Base-by-base conservation (phyloP, 306 rosid genomes). In the Begonia fuchsioides region DNA sequence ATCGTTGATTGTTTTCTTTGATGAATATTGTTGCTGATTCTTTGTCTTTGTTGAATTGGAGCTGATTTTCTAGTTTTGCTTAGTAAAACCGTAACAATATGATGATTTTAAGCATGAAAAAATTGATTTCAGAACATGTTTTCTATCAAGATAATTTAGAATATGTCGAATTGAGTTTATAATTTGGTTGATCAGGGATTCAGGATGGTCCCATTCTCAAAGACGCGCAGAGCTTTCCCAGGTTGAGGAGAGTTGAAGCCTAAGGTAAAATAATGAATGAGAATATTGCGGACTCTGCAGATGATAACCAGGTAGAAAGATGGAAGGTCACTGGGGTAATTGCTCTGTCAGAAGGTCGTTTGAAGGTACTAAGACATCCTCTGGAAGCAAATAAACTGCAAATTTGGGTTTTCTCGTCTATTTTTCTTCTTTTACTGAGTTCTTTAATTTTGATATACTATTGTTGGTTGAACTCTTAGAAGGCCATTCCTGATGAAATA, bases 401-500 rank as follows among this genome's bases (percentile, higher is more conserved):
- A 26, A n/a, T n/a, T 26, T 26, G 35, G 32, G 0, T 20, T 20
- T 20, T 20, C 32, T 20, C 5, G 32, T 20, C 32, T 20, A 20
- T 20, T 20, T 20, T 20, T 20, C 35, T 26, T 26, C 35, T 26
- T 26, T 26, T 26, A 26, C 35, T 26, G 8, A n/a, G 32, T 26
- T 43, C 16, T 15, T 60, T 51, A 1, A 16, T 51, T 41, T 41
- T 9, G 17, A 12, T 13, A 26, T 32, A 1, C 11, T 10, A n/a
- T 20, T 54, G 18, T 55, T 15, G 17, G 32, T n/a, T n/a, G n/a
- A n/a, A n/a, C 64, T 68, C 49, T 65, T 38, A 12, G 7, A 63
- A 90, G 97, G 86, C 53, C 56, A 64, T 90, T 54, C 97, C 94
- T 16, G 71, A 70, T 52, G 90, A 81, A 73, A 87, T 84, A 53